Conservation (phyloP, 2,329 filamentous ascomycete genomes). For the Cladosporium halotolerans region DNA sequence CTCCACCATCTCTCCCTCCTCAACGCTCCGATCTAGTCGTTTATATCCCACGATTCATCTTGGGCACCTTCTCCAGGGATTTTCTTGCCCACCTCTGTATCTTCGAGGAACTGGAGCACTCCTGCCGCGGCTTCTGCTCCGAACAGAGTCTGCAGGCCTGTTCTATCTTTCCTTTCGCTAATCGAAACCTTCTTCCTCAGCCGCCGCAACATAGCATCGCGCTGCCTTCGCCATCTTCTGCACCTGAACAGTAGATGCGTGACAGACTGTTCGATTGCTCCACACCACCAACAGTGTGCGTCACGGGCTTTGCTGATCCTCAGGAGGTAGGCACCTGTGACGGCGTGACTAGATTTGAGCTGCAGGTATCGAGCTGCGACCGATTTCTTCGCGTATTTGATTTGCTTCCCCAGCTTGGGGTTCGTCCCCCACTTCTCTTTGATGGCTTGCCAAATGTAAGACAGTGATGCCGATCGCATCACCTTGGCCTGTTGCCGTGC, state of each 20-base stretch:
- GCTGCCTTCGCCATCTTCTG: constrained; percentile 2
- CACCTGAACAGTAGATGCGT: not conserved
- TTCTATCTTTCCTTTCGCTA: not conserved
- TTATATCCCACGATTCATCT: no score
- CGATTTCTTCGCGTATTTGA: not conserved
- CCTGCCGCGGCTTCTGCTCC: constrained; percentile 11
- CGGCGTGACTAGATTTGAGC: constrained; percentile 1
- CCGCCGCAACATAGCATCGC: not conserved
- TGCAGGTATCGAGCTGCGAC: not conserved
- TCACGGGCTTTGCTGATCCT: not conserved
- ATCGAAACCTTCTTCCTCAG: not conserved
- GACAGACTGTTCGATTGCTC: not conserved
- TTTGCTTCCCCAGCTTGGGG: not conserved
- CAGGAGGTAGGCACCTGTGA: not conserved
- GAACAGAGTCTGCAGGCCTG: not conserved
- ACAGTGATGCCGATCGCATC: no score
- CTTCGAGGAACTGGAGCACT: not conserved
- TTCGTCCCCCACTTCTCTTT: not conserved
- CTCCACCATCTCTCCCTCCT: no score
- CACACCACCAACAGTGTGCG: constrained; percentile 1
- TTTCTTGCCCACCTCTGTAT: not conserved
- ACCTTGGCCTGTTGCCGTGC: no score
- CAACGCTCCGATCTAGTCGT: no score
- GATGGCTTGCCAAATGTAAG: not conserved
- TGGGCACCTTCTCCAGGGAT: not conserved